Base-by-base conservation (phyloP, 2,329 filamentous ascomycete species). In the Dactylellina leptospora region DNA sequence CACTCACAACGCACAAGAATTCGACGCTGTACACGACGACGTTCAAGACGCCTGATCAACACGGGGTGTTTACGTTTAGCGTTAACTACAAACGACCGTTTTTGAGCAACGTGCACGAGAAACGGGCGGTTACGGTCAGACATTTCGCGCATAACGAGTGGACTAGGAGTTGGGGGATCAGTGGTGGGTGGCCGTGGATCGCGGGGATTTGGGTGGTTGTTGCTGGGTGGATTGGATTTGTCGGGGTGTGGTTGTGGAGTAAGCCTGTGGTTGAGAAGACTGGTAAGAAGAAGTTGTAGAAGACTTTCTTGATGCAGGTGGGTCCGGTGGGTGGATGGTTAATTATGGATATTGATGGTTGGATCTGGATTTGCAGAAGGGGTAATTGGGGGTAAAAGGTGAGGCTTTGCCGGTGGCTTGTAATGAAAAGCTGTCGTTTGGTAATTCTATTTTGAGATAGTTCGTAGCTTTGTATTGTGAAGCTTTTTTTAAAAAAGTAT, bases 81-180 rank as follows among this genome's bases (percentile, higher is more conserved):
- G 85, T 97, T 81, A 96, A 97, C 85, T 97, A 97, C 85, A 96
- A 96, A 84, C 88, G 95, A 4, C 92, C 93, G 0, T 96, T 97
- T 84, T 82, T 96, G 76, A 95, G 88, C 77, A 90, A 88, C 79
- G 80, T 99, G 58, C 93, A 97, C 79, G 92, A 97, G 83, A 97
- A 97, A 87, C 86, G 88, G 76, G 95, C 93, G 20, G 93, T 97
- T 58, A 96, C 93, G 0, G 92, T 99, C 28, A 87, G 95, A 48
- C 95, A 99, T 83, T 95, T 96, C 82, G 95, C 95, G 5, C 95
- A 99, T 83, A 89, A 99, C 80, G 95, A 99, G 83, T 99, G 90
- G 86, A 91, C 92, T 28, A 86, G 95, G 77, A 96, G 91, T 80
- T 97, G 88, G 83, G 87, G 85, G 78, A 99, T 99, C 79, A 91